Evolutionary conservation across 225 moss, liverwort and hornwort species (phyloP).

Genomic region (Asterella californica): DNA sequence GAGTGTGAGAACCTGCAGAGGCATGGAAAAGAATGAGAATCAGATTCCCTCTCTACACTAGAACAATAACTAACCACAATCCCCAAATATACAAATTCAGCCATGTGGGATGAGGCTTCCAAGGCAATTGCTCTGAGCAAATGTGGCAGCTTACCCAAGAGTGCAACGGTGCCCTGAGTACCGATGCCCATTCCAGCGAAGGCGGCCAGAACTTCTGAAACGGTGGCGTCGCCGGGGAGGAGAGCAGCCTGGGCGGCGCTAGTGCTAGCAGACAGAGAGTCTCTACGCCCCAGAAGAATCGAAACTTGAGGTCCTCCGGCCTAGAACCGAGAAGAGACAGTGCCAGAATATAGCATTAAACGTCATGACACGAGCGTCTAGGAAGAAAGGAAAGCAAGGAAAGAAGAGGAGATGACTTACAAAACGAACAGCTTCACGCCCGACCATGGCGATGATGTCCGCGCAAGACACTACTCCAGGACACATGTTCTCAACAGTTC

Average conservation of each 20-base stretch:
- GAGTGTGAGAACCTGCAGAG: conserved; percentile 44
- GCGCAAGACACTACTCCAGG: conserved; percentile 45
- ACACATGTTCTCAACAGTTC: conserved; percentile 26
- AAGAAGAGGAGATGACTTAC: conserved; percentile 11
- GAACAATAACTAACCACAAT: too few species aligned
- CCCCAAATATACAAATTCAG: too few species aligned
- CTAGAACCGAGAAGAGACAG: background rate
- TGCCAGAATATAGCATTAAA: background rate
- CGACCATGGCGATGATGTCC: conserved; percentile 40
- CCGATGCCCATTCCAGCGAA: conserved; percentile 36
- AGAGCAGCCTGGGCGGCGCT: conserved; percentile 28
- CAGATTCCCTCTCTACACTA: background rate
- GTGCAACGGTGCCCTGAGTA: conserved; percentile 34
- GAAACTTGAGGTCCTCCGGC: conserved; percentile 29
- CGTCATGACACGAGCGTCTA: background rate
- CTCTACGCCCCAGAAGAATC: conserved; percentile 36
- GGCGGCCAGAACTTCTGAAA: conserved; percentile 17
- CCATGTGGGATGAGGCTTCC: too few species aligned
- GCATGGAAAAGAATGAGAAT: background rate
- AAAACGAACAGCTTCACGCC: conserved; percentile 40
- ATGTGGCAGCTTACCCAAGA: conserved; percentile 37
- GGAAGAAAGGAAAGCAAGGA: background rate
- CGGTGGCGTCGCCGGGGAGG: conserved; percentile 26
- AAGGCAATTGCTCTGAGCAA: background rate
- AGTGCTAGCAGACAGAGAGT: conserved; percentile 28